phyloP scores from a whole-genome alignment of 2,329 filamentous ascomycete genomes.

The Sporothrix sp. region DNA sequence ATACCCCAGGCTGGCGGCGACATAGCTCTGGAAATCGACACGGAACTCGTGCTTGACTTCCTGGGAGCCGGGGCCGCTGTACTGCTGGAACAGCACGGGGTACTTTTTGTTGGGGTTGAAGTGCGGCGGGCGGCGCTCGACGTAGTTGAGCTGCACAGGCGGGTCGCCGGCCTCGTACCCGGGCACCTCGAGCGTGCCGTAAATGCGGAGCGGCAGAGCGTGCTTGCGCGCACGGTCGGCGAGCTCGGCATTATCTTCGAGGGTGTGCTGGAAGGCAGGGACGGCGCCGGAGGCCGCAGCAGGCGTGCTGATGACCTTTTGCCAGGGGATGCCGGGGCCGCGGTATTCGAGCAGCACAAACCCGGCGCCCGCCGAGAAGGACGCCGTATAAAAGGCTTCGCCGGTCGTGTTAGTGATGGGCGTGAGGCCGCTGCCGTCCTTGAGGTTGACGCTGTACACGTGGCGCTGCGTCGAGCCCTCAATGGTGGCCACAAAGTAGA shows the following conservation, averaged over 20 bases:
- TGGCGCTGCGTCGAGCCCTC: slow-evolving; percentile 84
- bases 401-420: slow-evolving; percentile 63
- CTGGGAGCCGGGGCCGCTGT: slow-evolving; percentile 91
- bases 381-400: slow-evolving; percentile 70
- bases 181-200: slow-evolving; percentile 76
- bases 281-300: slow-evolving; percentile 22
- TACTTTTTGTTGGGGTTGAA: slow-evolving; percentile 79
- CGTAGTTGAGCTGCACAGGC: slow-evolving; percentile 51
- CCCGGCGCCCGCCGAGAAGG: slow-evolving; percentile 73
- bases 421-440: slow-evolving; percentile 65
- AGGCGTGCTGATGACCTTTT: slow-evolving; percentile 79
- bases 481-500: slow-evolving; percentile 85
- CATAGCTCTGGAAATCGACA: slow-evolving; percentile 84
- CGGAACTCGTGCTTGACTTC: slow-evolving; percentile 68
- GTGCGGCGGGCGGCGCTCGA: slow-evolving; percentile 83
- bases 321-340: slow-evolving; percentile 80
- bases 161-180: slow-evolving; percentile 29
- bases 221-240: slow-evolving; percentile 60
- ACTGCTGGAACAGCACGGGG: slow-evolving; percentile 89
- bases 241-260: slow-evolving; percentile 71
- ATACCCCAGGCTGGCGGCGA: slow-evolving; percentile 79
- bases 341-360: slow-evolving; percentile 78
- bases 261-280: slow-evolving; percentile 48
- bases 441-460: slow-evolving; percentile 77
- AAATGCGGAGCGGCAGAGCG: slow-evolving; percentile 73